phyloP scores from a whole-genome alignment of 139 green algal genomes.

The Astrephomene gubernaculifera region DNA sequence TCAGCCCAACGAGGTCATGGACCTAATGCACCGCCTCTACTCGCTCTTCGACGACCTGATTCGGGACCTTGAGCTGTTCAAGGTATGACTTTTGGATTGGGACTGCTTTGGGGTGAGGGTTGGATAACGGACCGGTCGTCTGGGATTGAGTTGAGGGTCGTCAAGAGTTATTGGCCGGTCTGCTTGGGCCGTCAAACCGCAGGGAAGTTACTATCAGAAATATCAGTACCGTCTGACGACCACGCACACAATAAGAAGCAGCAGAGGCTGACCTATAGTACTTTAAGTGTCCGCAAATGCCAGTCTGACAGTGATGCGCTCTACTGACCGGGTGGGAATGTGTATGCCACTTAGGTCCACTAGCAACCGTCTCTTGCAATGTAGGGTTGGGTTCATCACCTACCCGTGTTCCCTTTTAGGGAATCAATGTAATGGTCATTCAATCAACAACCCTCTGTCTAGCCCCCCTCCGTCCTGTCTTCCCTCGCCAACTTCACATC shows the following conservation, averaged over 20 bases:
- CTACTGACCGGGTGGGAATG: no score
- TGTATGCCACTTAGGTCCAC: neutral
- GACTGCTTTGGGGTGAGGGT: neutral
- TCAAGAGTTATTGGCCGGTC: neutral
- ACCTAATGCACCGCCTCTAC: conserved; percentile 26
- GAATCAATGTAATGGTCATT: neutral
- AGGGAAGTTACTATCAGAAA: neutral
- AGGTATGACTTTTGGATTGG: neutral
- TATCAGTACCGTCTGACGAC: neutral
- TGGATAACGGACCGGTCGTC: neutral
- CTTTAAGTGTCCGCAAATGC: no score
- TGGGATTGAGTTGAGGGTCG: neutral
- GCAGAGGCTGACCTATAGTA: no score
- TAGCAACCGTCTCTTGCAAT: neutral
- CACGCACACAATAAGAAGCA: no score
- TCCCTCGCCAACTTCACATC: neutral
- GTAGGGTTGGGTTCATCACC: neutral
- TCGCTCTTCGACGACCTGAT: conserved; percentile 13
- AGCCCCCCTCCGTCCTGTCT: neutral
- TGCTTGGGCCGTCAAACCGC: neutral
- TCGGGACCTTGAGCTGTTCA: conserved; percentile 32
- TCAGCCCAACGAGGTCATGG: conserved; percentile 18
- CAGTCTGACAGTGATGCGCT: no score
- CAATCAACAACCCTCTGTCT: neutral
- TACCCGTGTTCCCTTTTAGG: neutral